Evolutionary conservation across 345 rosid genomes (phyloP).

Genomic region (Linum usitatissimum): DNA sequence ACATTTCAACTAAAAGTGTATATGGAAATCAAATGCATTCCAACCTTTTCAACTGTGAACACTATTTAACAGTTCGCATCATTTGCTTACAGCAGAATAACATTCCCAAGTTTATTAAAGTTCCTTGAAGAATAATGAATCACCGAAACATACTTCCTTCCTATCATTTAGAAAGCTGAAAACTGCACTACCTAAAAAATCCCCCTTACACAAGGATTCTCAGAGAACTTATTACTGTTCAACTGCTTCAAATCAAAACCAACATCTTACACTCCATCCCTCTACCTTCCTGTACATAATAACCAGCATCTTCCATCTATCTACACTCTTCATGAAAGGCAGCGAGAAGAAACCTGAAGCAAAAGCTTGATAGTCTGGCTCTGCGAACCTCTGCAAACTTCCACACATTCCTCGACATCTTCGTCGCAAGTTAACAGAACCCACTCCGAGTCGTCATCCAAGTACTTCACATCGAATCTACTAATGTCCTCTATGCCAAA

Average conservation of each 20-base stretch:
- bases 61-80: not conserved
- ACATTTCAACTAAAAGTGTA: no score
- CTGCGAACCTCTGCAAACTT: constrained; percentile 40
- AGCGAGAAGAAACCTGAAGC: constrained; percentile 44
- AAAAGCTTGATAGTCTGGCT: constrained; percentile 48
- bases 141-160: not conserved
- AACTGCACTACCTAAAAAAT: not conserved
- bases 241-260: not conserved
- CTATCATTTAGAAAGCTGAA: not conserved
- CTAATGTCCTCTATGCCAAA: constrained; percentile 50
- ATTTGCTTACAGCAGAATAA: not conserved
- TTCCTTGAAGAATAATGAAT: not conserved
- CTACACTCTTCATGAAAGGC: not conserved
- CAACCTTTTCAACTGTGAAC: no score
- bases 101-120: not conserved
- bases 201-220: not conserved
- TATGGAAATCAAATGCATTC: no score
- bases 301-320: not conserved
- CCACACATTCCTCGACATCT: constrained; percentile 76
- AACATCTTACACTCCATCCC: not conserved
- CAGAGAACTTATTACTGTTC: not conserved
- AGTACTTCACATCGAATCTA: constrained; percentile 63
- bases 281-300: not conserved
- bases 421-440: constrained; percentile 78
- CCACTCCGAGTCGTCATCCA: constrained; percentile 96